Base-by-base conservation (phyloP, 768 basidiomycete species). In the Glaciozyma martinii region DNA sequence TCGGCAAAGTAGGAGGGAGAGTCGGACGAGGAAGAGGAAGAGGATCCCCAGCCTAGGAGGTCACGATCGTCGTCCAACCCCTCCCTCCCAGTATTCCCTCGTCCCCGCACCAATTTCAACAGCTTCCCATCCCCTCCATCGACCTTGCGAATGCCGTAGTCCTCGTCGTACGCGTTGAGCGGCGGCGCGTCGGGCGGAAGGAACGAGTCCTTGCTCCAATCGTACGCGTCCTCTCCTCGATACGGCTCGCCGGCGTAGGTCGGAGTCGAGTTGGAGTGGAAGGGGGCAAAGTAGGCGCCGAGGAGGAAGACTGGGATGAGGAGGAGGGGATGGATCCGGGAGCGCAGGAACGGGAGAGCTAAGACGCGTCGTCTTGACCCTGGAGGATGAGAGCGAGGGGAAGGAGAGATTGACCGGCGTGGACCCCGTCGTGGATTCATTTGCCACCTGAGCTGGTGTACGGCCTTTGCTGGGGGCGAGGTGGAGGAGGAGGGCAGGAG, bases 241-340 rank as follows among this genome's bases (percentile, higher is more conserved):
- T 56, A 32, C 7, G 12, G 37, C 53, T 54, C 29, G 42, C 27
- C 56, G 27, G 21, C 33, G 44, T 69, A 63, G 3, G 63, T 23
- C 16, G 32, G 12, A 12, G 55, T 25, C 16, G 49, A 21, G 3
- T 3, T 19, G 1, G 29, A 7, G 52, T 53, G 5, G 33, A 54
- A 61, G 27, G 65, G 65, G 0, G 65, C 37, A 49, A 66, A 55
- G 44, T 60, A 18, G 50, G 52, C 40, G 42, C 68, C 68, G 46
- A 61, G 42, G 56, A 70, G 59, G 62, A 70, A 70, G 60, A 70
- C 65, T 59, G 68, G 68, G 30, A 70, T 30, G 37, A 70, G 65
- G 56, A 66, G 40, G 59, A 70, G 42, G 27, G 68, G 68, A 53
- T 70, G 68, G 18, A 70, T 42, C 12, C 68, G 59, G 13, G 62